Evolutionary conservation across 208 protist species (phyloP).

Genomic region (Dictyostelium gargantuum): DNA sequence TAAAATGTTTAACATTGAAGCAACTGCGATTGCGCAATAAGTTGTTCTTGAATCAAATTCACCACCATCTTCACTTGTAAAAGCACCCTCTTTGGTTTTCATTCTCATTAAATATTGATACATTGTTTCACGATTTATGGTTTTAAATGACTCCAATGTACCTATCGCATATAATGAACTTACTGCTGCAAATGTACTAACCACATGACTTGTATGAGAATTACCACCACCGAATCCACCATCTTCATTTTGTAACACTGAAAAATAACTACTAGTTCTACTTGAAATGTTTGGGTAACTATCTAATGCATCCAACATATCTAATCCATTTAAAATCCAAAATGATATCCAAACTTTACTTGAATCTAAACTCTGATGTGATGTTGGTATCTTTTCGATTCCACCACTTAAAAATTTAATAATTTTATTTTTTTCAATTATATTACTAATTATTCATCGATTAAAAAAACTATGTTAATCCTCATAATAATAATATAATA

Average conservation of each 20-base stretch:
- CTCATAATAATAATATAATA: too few species aligned
- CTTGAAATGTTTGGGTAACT: background rate
- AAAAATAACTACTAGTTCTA: background rate
- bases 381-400: background rate
- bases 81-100: constrained; percentile 80
- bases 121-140: constrained; percentile 66
- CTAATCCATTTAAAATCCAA: constrained; percentile 85
- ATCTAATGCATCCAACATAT: constrained; percentile 75
- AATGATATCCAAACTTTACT: constrained; percentile 82
- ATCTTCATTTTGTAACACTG: constrained; percentile 59
- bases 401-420: background rate
- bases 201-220: constrained; percentile 85
- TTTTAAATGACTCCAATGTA: constrained; percentile 66
- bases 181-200: constrained; percentile 88
- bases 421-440: background rate
- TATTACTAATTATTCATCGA: background rate
- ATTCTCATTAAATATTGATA: constrained; percentile 71
- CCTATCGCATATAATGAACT: constrained; percentile 80
- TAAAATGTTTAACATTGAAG: constrained; percentile 70
- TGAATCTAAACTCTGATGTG: constrained; percentile 74
- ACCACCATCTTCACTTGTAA: constrained; percentile 84
- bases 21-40: constrained; percentile 80
- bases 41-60: constrained; percentile 83
- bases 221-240: constrained; percentile 88
- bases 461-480: too few species aligned